Evolutionary conservation across 257 asterid species (phyloP).

Genomic region (Knoxia roxburghii): DNA sequence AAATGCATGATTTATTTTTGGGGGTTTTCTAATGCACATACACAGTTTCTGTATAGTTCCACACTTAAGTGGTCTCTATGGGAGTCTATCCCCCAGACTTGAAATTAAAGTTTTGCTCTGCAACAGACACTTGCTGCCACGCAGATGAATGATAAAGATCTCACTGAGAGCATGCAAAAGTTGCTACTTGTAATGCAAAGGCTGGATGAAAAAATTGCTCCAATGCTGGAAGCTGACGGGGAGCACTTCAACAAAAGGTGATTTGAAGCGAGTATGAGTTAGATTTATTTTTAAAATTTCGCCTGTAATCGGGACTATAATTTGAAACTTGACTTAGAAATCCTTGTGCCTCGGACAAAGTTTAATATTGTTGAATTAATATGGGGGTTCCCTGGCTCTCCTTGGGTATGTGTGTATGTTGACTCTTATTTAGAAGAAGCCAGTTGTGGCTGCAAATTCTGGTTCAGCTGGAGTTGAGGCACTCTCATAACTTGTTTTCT

Average conservation of each 20-base stretch:
- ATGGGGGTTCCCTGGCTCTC: no score
- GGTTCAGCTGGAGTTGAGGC: background rate
- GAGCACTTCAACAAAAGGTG: conserved; percentile 71
- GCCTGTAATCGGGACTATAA: background rate
- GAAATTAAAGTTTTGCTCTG: conserved; percentile 11
- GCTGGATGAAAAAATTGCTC: conserved; percentile 70
- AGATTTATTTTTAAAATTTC: background rate
- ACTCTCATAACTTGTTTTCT: background rate
- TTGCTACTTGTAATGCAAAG: conserved; percentile 82
- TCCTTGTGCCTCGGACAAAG: no score
- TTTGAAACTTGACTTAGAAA: background rate
- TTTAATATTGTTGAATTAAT: no score
- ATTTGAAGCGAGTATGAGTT: background rate
- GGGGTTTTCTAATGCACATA: background rate
- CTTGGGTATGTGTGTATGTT: background rate
- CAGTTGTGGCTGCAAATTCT: background rate
- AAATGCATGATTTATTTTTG: background rate
- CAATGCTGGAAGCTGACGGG: conserved; percentile 80
- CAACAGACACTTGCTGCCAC: conserved; percentile 85
- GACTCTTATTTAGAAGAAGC: background rate
- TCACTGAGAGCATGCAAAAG: conserved; percentile 81
- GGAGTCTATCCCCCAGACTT: no score
- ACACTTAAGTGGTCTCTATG: no score
- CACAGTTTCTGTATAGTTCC: background rate
- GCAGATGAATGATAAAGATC: conserved; percentile 70